Evolutionary conservation across 2,329 filamentous ascomycete genomes (phyloP), one percentile per base, ranked within the genome.

Genomic region (Beauveria sp.): DNA sequence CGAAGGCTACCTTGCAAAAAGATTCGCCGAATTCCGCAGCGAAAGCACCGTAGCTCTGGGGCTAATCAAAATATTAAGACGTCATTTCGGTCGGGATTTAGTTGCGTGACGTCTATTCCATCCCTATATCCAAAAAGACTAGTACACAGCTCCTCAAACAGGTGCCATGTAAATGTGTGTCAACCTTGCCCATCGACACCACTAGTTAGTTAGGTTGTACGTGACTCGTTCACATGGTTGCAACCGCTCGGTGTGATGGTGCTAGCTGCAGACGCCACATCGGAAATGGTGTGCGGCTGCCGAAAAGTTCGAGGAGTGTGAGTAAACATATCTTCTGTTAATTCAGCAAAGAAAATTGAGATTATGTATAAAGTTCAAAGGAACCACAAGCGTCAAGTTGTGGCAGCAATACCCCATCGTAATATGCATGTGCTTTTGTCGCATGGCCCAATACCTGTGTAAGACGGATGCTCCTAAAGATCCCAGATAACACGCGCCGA

Each of bases 191-290:
- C 9, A 20, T 8, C 12, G 18, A 42, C 18, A 46, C n/a, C 12
- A 30, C 26, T 34, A 26, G 20, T 5, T 12, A 6, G 8, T 40
- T 34, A 38, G 26, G 8, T 7, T 14, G 14, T 47, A 14, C 58
- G 58, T 60, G 58, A 60, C 58, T 34, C 26, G 58, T 49, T 42
- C 58, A 60, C 58, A 60, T 60, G 58, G 50, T 43, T 60, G 45
- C 43, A 55, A 22, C 24, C 40, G 28, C n/a, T 59, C 12, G 1
- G 14, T 24, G 38, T 45, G 5, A 45, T 18, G 18, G n/a, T 42
- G 20, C 42, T 54, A 60, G 28, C 20, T 47, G 20, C 30, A 38
- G 42, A 18, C 42, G 50, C 43, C 50, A 55, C 58, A 60, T 60
- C 38, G n/a, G 20, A 5, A 18, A 18, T 50, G 45, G 55, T 58